Conservation (phyloP, 805 yeast genomes). For the Lipomyces mesembrius region DNA sequence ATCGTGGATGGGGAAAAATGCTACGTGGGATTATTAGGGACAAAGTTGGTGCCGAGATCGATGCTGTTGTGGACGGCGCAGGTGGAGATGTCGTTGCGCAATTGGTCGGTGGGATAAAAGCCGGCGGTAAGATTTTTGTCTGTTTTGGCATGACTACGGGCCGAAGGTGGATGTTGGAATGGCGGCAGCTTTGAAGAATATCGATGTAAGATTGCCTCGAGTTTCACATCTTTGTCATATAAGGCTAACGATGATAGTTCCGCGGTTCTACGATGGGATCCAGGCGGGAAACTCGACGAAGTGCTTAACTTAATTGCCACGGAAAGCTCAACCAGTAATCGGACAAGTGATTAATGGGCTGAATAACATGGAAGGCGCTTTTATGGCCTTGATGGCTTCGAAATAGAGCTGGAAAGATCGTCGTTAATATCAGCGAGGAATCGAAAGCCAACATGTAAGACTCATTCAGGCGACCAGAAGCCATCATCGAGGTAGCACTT, state of each 20-base stretch:
- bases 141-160: conserved; percentile 37
- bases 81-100: conserved; percentile 35
- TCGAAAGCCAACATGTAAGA: conserved; percentile 4
- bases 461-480: no score
- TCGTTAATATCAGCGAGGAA: conserved; percentile 7
- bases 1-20: conserved; percentile 29
- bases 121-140: conserved; percentile 35
- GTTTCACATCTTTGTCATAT: background rate
- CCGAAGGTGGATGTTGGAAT: conserved; percentile 29
- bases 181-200: conserved; percentile 34
- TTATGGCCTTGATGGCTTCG: conserved; percentile 7
- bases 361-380: conserved; percentile 28
- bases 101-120: conserved; percentile 15
- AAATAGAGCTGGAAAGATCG: conserved; percentile 17
- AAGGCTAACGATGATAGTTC: conserved; percentile 10
- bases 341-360: conserved; percentile 23
- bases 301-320: conserved; percentile 22
- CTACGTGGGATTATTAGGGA: conserved; percentile 1
- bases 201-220: conserved; percentile 16
- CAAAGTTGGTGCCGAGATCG: conserved; percentile 22
- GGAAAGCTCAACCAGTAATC: conserved; percentile 27
- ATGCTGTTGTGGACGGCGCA: conserved; percentile 38
- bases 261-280: conserved; percentile 34
- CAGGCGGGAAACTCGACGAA: conserved; percentile 19
- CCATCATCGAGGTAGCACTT: no score